Base-by-base conservation (phyloP, 1,139 yeast species). In the Arxiozyma slooffiae region DNA sequence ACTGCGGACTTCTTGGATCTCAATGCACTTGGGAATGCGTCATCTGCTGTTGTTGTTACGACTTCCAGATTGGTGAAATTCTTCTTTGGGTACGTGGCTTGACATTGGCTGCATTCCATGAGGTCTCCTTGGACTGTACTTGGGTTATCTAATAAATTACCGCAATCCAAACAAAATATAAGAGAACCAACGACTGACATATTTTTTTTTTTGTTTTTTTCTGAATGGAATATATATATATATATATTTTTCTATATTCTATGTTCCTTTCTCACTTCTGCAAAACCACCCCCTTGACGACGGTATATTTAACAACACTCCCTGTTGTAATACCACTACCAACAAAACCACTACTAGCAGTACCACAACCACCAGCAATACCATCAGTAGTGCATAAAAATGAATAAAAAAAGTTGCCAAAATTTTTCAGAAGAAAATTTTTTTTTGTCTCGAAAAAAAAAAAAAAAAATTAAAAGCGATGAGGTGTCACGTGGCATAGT, bases 171-270 rank as follows among this genome's bases (percentile, higher is more conserved):
- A 67, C 98, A 92, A 70, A 92, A 92, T 57, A 92, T 90, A 63
- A 92, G 79, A 49, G 96, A 85, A 24, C 98, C 98, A 46, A 92
- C 96, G 36, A 82, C 96, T 52, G 96, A 87, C 97, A 92, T 89
- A 34, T 41, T 41, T 48, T 24, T 11, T 47, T 30, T 21, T 17
- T n/a, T 38, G 18, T 14, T 18, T 26, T 4, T 30, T 16, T 41
- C 18, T 3, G 8, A 39, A 39, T 39, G 18, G 23, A 39, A 16
- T 8, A 18, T 4, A 39, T 39, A 20, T 23, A 23, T 6, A 23
- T 23, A 23, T 5, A 23, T 30, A 37, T 37, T 18, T 37, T 18
- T 38, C 14, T 21, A 38, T 38, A 18, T 11, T 21, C 16, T 8
- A 18, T 18, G 41, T 18, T 21, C 14, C n/a, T n/a, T n/a, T n/a